phyloP scores from a whole-genome alignment of 768 basidiomycete genomes.

The Suillus tomentosus region DNA sequence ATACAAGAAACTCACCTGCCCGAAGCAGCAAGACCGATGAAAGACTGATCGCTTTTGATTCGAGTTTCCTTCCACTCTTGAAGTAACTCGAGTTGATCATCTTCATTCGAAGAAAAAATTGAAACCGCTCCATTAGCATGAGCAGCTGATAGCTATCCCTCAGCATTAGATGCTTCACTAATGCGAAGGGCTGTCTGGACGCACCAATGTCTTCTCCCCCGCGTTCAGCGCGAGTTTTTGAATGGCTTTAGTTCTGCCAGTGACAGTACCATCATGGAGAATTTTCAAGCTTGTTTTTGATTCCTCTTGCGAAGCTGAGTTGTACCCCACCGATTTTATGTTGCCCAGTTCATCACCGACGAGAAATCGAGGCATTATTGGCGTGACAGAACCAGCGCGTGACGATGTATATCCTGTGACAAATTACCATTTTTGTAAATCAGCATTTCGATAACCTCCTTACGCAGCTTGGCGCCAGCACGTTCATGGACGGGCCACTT shows the following conservation, averaged over 20 bases:
- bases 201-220: constrained; percentile 41
- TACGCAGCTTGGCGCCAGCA: no score
- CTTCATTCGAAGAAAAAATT: constrained; percentile 44
- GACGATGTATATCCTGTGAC: constrained; percentile 15
- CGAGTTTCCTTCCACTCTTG: constrained; percentile 68
- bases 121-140: constrained; percentile 59
- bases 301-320: constrained; percentile 31
- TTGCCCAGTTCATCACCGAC: constrained; percentile 79
- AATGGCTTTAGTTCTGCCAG: constrained; percentile 38
- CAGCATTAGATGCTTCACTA: constrained; percentile 26
- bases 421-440: constrained; percentile 18
- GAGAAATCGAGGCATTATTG: constrained; percentile 65
- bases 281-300: constrained; percentile 38
- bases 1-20: constrained; percentile 44
- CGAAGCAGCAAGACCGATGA: constrained; percentile 59
- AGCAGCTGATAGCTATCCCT: constrained; percentile 68
- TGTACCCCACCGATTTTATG: constrained; percentile 61
- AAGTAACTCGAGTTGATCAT: constrained; percentile 41
- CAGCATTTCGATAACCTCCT: not conserved
- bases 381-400: constrained; percentile 8
- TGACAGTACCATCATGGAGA: constrained; percentile 33
- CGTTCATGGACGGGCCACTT: constrained; percentile 67
- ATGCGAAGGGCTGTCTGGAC: constrained; percentile 20
- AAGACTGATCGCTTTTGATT: constrained; percentile 51
- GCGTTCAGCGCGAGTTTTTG: constrained; percentile 40